A percentile compares a stretch with the other conserved stretches of the same genome.
Conservation (phyloP, 305 asterid genomes). For the Fraxinus ornus region DNA sequence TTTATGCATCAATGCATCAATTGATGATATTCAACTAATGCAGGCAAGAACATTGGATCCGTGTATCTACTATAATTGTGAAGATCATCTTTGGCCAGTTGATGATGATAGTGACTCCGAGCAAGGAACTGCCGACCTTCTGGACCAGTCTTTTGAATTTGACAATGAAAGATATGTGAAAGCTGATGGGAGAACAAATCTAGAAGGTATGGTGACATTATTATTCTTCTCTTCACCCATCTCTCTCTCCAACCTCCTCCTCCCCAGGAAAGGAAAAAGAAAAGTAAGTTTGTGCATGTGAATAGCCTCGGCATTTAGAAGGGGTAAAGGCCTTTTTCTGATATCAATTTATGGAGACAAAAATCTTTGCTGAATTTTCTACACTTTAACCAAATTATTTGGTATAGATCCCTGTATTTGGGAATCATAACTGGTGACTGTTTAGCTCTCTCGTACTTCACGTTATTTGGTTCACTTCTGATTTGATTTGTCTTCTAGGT, state of each 20-base stretch:
- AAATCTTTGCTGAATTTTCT: not conserved
- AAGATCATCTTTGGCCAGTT: constrained; percentile 58
- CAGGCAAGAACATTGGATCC: constrained; percentile 63
- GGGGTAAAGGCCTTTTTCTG: not conserved
- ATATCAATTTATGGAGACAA: constrained; percentile 2
- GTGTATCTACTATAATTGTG: constrained; percentile 63
- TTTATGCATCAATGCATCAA: not conserved
- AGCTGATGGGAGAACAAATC: constrained; percentile 29
- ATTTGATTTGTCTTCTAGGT: constrained; percentile 41
- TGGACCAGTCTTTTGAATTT: constrained; percentile 35
- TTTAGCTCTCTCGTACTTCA: not conserved
- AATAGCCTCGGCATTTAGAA: constrained; percentile 4
- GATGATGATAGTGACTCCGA: constrained; percentile 41
- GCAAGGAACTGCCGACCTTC: constrained; percentile 24
- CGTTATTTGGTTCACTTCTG: not conserved
- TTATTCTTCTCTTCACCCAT: not conserved
- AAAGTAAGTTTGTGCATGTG: not conserved
- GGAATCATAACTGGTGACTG: constrained; percentile 6
- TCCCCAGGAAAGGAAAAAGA: not conserved
- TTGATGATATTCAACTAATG: constrained; percentile 8
- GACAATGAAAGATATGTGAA: constrained; percentile 30
- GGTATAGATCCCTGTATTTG: not conserved
- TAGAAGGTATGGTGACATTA: constrained; percentile 43
- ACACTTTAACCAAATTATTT: not conserved
- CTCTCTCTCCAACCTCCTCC: not conserved